phyloP scores from a whole-genome alignment of 2,329 filamentous ascomycete species.

The Ophiocordyceps australis region DNA sequence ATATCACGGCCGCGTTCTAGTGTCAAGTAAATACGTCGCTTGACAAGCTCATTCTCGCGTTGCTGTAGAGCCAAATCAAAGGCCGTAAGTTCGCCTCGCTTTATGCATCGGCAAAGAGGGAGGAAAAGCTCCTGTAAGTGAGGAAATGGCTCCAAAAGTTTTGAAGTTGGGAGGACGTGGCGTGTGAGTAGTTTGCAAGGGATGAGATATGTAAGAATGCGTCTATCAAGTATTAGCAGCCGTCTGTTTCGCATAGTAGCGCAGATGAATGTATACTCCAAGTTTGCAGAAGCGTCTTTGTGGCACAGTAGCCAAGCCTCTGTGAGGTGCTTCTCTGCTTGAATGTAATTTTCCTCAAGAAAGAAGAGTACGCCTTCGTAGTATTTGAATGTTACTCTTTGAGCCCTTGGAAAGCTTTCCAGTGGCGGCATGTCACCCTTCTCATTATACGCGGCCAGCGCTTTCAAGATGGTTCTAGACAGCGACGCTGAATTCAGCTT shows the following conservation, averaged over 20 bases:
- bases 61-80: conserved; percentile 70
- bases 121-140: conserved; percentile 60
- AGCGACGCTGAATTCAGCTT: conserved; percentile 81
- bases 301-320: conserved; percentile 74
- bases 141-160: conserved; percentile 58
- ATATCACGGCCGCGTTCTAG: conserved; percentile 86
- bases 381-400: conserved; percentile 91
- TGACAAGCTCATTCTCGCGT: conserved; percentile 85
- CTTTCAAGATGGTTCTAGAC: conserved; percentile 76
- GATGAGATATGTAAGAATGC: conserved; percentile 88
- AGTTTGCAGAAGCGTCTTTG: conserved; percentile 51
- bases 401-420: conserved; percentile 66
- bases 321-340: conserved; percentile 65
- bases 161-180: conserved; percentile 60
- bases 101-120: conserved; percentile 64
- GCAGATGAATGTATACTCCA: conserved; percentile 42
- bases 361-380: conserved; percentile 90
- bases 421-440: conserved; percentile 65
- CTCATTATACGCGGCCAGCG: conserved; percentile 54
- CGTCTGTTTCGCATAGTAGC: background rate
- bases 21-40: conserved; percentile 82
- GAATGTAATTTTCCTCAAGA: conserved; percentile 78
- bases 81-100: conserved; percentile 59
- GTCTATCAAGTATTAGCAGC: conserved; percentile 25
- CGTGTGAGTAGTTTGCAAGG: conserved; percentile 82